phyloP scores from a whole-genome alignment of 2,329 filamentous ascomycete species.

The Cryoendolithus antarcticus region DNA sequence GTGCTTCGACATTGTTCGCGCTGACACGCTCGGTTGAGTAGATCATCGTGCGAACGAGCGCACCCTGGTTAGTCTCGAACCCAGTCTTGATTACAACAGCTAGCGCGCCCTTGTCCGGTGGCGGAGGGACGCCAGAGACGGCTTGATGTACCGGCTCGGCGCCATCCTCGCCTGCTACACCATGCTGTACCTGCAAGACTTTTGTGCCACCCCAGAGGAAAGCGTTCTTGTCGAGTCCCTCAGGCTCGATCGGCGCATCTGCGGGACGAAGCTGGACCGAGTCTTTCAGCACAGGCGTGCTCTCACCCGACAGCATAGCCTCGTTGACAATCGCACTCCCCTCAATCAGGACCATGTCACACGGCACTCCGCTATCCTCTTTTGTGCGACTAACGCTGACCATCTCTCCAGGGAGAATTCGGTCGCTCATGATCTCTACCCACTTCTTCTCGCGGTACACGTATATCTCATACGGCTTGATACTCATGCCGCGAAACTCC shows the following conservation, averaged over 20 bases:
- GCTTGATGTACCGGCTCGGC: conserved; percentile 48
- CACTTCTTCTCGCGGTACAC: conserved; percentile 81
- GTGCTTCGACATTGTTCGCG: conserved; percentile 91
- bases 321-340: conserved; percentile 97
- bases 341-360: conserved; percentile 91
- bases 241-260: conserved; percentile 69
- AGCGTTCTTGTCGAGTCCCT: conserved; percentile 90
- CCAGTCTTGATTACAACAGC: conserved; percentile 94
- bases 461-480: conserved; percentile 93
- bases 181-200: conserved; percentile 87
- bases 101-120: conserved; percentile 87
- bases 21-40: conserved; percentile 98
- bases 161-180: conserved; percentile 59
- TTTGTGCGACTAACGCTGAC: conserved; percentile 88
- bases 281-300: conserved; percentile 91
- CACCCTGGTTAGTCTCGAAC: conserved; percentile 96
- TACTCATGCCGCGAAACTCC: conserved; percentile 98
- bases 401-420: conserved; percentile 82
- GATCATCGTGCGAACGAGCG: conserved; percentile 96
- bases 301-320: conserved; percentile 97
- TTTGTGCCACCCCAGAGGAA: conserved; percentile 97
- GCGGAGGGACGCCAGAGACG: conserved; percentile 63
- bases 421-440: conserved; percentile 80
- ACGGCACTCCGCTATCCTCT: conserved; percentile 92
- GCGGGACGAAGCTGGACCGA: conserved; percentile 80